Evolutionary conservation across 306 rosid genomes (phyloP).

Genomic region (Delonix regia): DNA sequence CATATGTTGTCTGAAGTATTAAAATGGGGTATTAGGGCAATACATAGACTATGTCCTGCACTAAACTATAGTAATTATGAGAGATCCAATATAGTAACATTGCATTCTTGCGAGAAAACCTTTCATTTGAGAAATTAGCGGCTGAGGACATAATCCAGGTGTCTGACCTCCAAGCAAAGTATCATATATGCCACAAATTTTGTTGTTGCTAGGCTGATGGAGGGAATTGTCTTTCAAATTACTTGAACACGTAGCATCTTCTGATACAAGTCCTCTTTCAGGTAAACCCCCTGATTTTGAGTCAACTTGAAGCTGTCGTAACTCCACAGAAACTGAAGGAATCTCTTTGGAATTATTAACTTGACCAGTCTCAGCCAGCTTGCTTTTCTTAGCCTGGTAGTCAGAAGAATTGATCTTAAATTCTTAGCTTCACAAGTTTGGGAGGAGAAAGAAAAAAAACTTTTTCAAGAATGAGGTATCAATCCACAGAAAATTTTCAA

Average conservation of each 20-base stretch:
- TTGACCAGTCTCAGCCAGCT: conserved; percentile 44
- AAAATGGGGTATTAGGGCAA: conserved; percentile 18
- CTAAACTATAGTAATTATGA: neutral
- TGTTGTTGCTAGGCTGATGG: conserved; percentile 28
- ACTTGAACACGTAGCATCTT: conserved; percentile 41
- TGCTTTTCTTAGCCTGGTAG: conserved; percentile 61
- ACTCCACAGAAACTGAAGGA: conserved; percentile 37
- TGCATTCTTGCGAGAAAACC: conserved; percentile 44
- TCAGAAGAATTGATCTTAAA: conserved; percentile 22
- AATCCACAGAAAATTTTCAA: conserved; percentile 30
- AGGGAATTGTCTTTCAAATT: conserved; percentile 39
- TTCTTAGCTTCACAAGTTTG: conserved; percentile 19
- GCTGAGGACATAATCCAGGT: conserved; percentile 48
- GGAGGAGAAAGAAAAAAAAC: neutral
- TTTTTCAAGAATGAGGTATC: conserved; percentile 20
- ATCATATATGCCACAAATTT: conserved; percentile 37
- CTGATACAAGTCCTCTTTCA: conserved; percentile 40
- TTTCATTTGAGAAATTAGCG: conserved; percentile 48
- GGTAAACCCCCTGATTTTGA: conserved; percentile 36
- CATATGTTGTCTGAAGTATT: neutral
- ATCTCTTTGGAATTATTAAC: conserved; percentile 43
- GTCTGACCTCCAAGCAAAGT: conserved; percentile 50
- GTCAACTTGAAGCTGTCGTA: conserved; percentile 38
- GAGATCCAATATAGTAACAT: neutral
- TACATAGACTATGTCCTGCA: conserved; percentile 6